Evolutionary conservation across 2,329 filamentous ascomycete genomes (phyloP), one percentile per base, ranked within the genome.

Genomic region (Talaromyces sp.): DNA sequence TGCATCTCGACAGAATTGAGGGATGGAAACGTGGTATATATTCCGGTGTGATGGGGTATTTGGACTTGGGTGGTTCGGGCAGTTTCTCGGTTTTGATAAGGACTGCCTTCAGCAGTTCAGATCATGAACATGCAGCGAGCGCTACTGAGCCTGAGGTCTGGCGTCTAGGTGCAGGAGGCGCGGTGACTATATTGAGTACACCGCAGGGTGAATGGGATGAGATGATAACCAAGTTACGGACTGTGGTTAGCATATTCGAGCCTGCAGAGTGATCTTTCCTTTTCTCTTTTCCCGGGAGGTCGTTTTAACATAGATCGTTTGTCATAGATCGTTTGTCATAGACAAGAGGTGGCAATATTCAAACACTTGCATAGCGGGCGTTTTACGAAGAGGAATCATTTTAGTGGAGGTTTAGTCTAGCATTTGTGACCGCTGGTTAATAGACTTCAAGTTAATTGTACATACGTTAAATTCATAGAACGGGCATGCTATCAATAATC

Each of bases 1-100:
- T 96, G 77, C 82, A 97, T 48, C 78, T 97, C 19, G 80, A 81
- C 60, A 75, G 79, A 3, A 80, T 96, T 41, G 92, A 96, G 73
- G 75, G 73, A 17, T 70, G 78, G 3, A 74, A 77, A 58, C 80
- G 93, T 53, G 86, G 90, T 33, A 74, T 97, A 53, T 97, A 97
- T 74, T 90, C 90, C 6, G 91, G 94, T 19, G 89, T 95, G 1
- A 82, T 97, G 52, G 93, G 93, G 0, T 97, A 96, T 73, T 83
- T 96, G 70, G 92, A 96, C 66, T 86, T 91, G 6, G 85, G 89
- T 0, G 93, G 93, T 0, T 84, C 84, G 6, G 91, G 90, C 0
- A 92, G 96, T 72, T 97, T 93, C 81, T 94, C 89, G 63, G 94
- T 97, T 17, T 86, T 91, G 1, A 97, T 97, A 61, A 82, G 93